Evolutionary conservation across 768 basidiomycete species (phyloP).

Genomic region (Lyophyllum atratum): DNA sequence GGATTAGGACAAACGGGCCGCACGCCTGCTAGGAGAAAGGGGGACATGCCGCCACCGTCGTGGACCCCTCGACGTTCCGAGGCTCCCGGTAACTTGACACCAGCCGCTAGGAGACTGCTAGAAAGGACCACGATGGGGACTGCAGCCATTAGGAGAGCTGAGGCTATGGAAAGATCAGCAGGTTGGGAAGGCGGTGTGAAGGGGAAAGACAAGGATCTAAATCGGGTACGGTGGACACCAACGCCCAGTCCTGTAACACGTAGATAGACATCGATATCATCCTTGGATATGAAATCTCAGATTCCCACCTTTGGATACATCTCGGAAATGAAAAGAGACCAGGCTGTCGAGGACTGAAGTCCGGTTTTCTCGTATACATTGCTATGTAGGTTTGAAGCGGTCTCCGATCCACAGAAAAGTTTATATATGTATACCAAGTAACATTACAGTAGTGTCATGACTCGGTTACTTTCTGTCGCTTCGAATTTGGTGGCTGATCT

Average conservation of each 20-base stretch:
- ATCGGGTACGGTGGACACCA: constrained; percentile 77
- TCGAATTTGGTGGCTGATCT: constrained; percentile 40
- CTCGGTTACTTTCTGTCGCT: constrained; percentile 58
- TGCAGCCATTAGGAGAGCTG: constrained; percentile 61
- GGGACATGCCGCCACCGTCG: constrained; percentile 77
- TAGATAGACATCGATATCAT: background rate
- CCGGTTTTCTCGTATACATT: too few species aligned
- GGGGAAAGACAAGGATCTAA: constrained; percentile 61
- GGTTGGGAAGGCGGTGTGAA: constrained; percentile 53
- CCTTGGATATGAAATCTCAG: background rate
- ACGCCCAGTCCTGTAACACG: constrained; percentile 48
- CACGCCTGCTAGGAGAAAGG: constrained; percentile 42
- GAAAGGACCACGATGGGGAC: constrained; percentile 71
- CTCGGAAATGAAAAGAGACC: too few species aligned
- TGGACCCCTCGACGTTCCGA: constrained; percentile 79
- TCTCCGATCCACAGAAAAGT: too few species aligned
- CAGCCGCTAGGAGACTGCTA: constrained; percentile 79
- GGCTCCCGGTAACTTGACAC: constrained; percentile 76
- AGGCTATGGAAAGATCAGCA: constrained; percentile 61
- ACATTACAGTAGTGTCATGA: constrained; percentile 20
- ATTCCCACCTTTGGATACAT: background rate
- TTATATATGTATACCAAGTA: too few species aligned
- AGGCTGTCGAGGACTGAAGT: too few species aligned
- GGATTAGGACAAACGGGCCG: constrained; percentile 34
- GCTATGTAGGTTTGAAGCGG: too few species aligned